Base-by-base conservation (phyloP, 129 eudicot species). In the Flaveria trinervia region DNA sequence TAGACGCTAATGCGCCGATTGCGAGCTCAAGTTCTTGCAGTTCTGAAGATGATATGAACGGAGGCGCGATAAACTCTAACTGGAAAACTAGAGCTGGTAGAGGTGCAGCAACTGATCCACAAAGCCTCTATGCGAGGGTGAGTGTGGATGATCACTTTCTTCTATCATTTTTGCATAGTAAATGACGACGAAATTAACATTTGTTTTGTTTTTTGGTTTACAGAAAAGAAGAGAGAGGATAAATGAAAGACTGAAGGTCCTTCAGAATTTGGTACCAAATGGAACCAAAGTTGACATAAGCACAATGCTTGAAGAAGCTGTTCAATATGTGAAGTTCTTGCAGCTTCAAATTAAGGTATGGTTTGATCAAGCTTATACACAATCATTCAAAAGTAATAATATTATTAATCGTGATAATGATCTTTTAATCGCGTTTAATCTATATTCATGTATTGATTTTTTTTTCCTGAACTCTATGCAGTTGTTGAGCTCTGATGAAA, bases 251-350 rank as follows among this genome's bases (percentile, higher is more conserved):
- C 72, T 94, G 76, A 91, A 88, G 80, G 88, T 88, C 78, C 88
- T 94, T 76, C 99, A 91, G 73, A 89, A 80, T 61, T 88, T 94
- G 66, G 92, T 94, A 17, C 99, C 99, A 9, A 94, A 94, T 87
- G 99, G 99, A 57, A 91, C 99, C n/a, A 94, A 94, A 89, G 97
- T 94, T 80, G 97, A 91, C 79, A 94, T 94, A 81, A 91, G 97
- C 88, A 91, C 98, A 77, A 91, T 91, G 97, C 97, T 94, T 72
- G 98, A 94, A 87, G 98, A 94, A 80, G 97, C 98, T 39, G 97
- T 91, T n/a, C 91, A 86, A 23, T 91, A 94, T 83, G 98, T 94
- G 9, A 94, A 94, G 84, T 94, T 94, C 64, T 79, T 94, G 83
- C 98, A 94, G 87, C 97, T 91, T 50, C 98, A 94, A 76, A 91